These are phyloP conservation scores for Hamamelis virginiana DNA, from an alignment of 164 flowering plant genomes.

Conservation along the genomic window DNA sequence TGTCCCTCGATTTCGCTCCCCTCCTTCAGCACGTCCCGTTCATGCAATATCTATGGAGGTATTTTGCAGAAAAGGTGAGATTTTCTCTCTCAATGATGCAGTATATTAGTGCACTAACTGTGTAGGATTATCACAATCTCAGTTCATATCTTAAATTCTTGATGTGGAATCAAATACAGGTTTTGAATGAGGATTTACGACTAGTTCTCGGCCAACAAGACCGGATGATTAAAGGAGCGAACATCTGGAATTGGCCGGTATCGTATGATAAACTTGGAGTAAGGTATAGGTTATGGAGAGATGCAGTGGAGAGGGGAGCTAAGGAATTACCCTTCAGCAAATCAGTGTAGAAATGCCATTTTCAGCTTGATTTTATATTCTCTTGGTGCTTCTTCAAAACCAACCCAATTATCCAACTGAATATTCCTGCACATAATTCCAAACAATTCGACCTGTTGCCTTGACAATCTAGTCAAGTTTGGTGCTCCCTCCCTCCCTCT, in stretches of 20 bases:
- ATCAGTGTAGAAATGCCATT: constrained; percentile 6
- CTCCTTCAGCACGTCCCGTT: constrained; percentile 76
- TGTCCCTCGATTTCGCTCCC: constrained; percentile 97
- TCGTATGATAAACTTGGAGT: constrained; percentile 92
- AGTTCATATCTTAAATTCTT: neutral
- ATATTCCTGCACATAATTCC: neutral
- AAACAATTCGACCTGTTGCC: neutral
- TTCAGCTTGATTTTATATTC: neutral
- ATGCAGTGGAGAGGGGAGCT: constrained; percentile 69
- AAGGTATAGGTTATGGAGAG: constrained; percentile 91
- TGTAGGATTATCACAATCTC: no score
- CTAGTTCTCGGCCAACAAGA: constrained; percentile 96
- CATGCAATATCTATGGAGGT: constrained; percentile 81
- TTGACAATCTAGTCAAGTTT: constrained; percentile 4
- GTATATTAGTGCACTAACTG: no score
- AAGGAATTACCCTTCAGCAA: constrained; percentile 53
- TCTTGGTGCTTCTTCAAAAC: neutral
- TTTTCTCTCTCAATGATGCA: neutral
- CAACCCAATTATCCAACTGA: neutral
- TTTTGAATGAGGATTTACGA: constrained; percentile 87
- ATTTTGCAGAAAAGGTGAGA: constrained; percentile 93
- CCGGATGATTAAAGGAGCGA: constrained; percentile 83
- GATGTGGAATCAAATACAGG: constrained; percentile 39
- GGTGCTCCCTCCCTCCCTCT: neutral
- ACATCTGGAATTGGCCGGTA: constrained; percentile 91